Evolutionary conservation across 805 yeast species (phyloP).

Genomic region (Phaffomyces opuntiae): DNA sequence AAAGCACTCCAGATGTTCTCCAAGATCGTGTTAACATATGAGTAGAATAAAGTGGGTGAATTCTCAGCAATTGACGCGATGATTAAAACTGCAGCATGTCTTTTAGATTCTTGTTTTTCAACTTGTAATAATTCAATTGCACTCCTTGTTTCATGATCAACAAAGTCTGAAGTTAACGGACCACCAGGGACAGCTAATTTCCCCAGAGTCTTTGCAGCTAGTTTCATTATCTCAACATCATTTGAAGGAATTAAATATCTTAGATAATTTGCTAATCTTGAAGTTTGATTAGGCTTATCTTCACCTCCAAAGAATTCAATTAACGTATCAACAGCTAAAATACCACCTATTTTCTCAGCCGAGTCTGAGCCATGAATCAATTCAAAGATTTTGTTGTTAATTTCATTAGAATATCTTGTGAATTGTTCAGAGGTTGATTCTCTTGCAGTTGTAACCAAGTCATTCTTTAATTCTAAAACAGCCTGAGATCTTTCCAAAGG

Average conservation of each 20-base stretch:
- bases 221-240: slow-evolving; percentile 77
- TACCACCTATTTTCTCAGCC: slow-evolving; percentile 78
- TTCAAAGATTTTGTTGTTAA: slow-evolving; percentile 83
- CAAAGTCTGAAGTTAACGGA: slow-evolving; percentile 83
- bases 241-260: slow-evolving; percentile 73
- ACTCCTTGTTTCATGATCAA: slow-evolving; percentile 83
- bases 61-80: slow-evolving; percentile 78
- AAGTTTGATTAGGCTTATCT: slow-evolving; percentile 81
- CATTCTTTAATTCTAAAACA: slow-evolving; percentile 63
- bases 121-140: slow-evolving; percentile 87
- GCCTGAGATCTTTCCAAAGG: slow-evolving; percentile 37
- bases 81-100: slow-evolving; percentile 86
- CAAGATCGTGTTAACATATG: slow-evolving; percentile 69
- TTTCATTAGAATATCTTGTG: slow-evolving; percentile 72
- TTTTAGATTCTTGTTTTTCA: slow-evolving; percentile 78
- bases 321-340: slow-evolving; percentile 81
- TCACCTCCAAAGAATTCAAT: slow-evolving; percentile 82
- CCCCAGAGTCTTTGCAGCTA: slow-evolving; percentile 84
- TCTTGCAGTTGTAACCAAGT: slow-evolving; percentile 65
- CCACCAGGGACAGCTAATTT: slow-evolving; percentile 87
- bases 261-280: slow-evolving; percentile 85
- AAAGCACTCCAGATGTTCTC: slow-evolving; percentile 85
- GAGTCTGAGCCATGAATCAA: slow-evolving; percentile 69
- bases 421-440: slow-evolving; percentile 80
- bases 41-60: slow-evolving; percentile 77